Evolutionary conservation across 345 rosid genomes (phyloP), one percentile per base, ranked within the genome.

Genomic region (Gossypium sturtianum): DNA sequence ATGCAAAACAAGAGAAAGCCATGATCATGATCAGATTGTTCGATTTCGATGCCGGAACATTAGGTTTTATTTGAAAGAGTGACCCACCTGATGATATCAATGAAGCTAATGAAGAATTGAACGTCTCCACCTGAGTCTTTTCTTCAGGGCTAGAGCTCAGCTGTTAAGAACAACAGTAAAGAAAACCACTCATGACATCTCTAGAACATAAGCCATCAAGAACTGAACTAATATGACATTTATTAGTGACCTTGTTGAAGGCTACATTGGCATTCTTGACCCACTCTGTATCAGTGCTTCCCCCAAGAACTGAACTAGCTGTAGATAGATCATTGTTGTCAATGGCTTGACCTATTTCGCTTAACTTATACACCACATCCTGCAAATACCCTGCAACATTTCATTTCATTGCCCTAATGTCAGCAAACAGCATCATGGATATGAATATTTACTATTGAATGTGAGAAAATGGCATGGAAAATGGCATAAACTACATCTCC

Each of bases 341-440:
- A 70, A 93, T 90, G 74, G 96, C 96, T 86, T 90, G 90, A 23
- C 97, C 98, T 56, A 90, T 89, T 91, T 90, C 86, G 79, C 97
- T 95, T 77, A 95, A 78, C 89, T 90, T 91, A 84, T 86, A 93
- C 66, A 91, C 98, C 16, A 93, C 78, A 72, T 95, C 98, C 82
- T 91, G 98, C 88, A 93, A 78, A 84, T 88, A 93, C 63, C 93
- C 96, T 93, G 91, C 70, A 75, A 69, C 68, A 78, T 49, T 68
- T 58, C 64, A 67, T 72, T 78, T 71, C 68, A 76, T 71, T 43
- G 4, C 53, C 41, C 3, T 9, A 64, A 45, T 61, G 43, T 66
- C 47, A 75, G 53, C 52, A 41, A 56, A 29, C 15, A 25, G 44
- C 64, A 65, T 1, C 9, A 12, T 3, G 13, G 17, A 41, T 22